Conservation (phyloP, 345 rosid species). For the Populus euphratica region DNA sequence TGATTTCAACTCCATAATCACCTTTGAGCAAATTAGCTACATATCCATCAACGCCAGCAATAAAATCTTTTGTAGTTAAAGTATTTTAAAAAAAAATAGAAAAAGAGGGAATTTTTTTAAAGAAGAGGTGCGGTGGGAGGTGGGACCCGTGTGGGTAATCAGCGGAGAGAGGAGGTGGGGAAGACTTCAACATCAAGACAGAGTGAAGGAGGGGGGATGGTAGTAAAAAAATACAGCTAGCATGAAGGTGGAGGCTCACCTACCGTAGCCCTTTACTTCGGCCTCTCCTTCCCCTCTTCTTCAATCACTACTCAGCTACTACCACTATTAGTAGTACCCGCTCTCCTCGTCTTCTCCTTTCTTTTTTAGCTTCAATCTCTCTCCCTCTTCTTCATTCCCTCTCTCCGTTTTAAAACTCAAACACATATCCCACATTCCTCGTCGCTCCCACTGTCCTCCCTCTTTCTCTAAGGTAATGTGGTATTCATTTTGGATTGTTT, state of each 20-base stretch:
- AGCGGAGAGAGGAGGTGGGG: conserved; percentile 11
- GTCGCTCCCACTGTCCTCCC: not conserved
- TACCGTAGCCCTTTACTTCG: conserved; percentile 20
- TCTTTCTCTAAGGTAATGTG: not conserved
- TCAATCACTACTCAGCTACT: not conserved
- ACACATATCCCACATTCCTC: not conserved
- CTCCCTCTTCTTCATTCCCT: conserved; percentile 13
- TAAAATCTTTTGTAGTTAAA: too few relatives aligned
- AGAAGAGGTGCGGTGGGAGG: not conserved
- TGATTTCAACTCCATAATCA: not conserved
- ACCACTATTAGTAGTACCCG: not conserved
- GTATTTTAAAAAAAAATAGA: not conserved
- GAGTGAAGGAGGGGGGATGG: not conserved
- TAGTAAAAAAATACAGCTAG: conserved; percentile 57
- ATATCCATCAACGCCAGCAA: not conserved
- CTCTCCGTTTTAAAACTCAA: not conserved
- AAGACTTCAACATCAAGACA: conserved; percentile 57
- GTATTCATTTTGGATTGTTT: not conserved
- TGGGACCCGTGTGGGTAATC: conserved; percentile 2
- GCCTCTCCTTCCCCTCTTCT: not conserved
- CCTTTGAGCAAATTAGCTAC: not conserved
- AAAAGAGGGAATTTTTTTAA: not conserved
- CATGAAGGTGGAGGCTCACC: conserved; percentile 59
- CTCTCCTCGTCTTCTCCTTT: not conserved
- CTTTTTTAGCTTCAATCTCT: conserved; percentile 14